Base-by-base conservation (phyloP, 192 early-diverging fungal species). In the Polychytrium aggregatum region DNA sequence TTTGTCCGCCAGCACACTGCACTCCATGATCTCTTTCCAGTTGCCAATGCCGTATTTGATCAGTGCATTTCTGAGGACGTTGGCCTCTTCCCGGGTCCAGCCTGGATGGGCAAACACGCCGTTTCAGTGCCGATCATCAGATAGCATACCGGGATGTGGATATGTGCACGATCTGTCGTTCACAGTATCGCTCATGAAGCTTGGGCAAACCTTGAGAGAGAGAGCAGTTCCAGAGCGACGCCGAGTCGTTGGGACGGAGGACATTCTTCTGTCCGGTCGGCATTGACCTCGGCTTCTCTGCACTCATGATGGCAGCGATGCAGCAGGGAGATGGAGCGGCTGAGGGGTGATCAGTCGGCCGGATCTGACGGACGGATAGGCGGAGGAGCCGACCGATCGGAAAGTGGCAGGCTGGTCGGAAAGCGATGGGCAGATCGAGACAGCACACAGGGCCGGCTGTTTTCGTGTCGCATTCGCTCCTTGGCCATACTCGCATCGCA, bases 1-100 rank as follows among this genome's bases (percentile, higher is more conserved):
- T 53, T 97, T 97, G 37, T 90, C 92, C 8, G 89, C 89, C 2
- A 97, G 64, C 53, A 85, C 85, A 33, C 81, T 78, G 21, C 78
- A 81, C 46, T 88, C 91, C 57, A 94, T 87, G 53, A 97, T 92
- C 53, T 90, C 87, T 60, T 83, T 84, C 92, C 92, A 97, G 63
- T 94, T 92, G 25, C 92, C 92, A 28, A 97, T 71, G 7, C 91
- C 92, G 62, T 88, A 89, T 49, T 79, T 74, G 68, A 92, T 87
- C 21, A 94, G 58, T 0, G 91, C 88, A 45, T 83, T 75, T 18
- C 87, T 72, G 33, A 97, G 65, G 3, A 85, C 62, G 53, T 92
- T 81, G 17, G 85, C 79, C 57, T 97, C 91, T 33, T 82, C 74
- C 49, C 76, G 62, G 26, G 83, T 86, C 92, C 92, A 97, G 20